These are phyloP conservation scores for Aeschynomene evenia DNA, from an alignment of 306 rosid species.

Conservation along the genomic window DNA sequence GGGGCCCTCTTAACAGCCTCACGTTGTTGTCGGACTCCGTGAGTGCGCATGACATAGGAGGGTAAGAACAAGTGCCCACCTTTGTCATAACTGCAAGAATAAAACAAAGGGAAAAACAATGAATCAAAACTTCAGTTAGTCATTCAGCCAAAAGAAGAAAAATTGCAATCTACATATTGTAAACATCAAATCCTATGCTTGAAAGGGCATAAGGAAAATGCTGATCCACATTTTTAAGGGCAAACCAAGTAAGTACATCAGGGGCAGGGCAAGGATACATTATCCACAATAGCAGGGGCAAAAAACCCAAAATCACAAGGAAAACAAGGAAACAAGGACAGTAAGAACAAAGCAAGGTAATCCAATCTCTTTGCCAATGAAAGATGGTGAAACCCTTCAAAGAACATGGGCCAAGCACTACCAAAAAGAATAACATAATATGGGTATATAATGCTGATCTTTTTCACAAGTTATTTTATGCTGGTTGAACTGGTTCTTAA, in stretches of 20 bases:
- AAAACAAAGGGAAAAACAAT: slow-evolving; percentile 21
- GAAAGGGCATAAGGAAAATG: slow-evolving; percentile 12
- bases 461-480: background rate
- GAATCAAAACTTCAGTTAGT: background rate
- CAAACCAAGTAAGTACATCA: background rate
- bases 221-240: background rate
- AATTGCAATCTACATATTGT: background rate
- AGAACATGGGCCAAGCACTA: background rate
- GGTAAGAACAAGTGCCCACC: slow-evolving; percentile 92
- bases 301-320: background rate
- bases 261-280: background rate
- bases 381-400: slow-evolving; percentile 5
- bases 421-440: slow-evolving; percentile 17
- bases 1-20: slow-evolving; percentile 79
- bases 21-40: slow-evolving; percentile 90
- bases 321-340: background rate
- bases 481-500: background rate
- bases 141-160: slow-evolving; percentile 20
- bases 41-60: slow-evolving; percentile 89
- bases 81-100: slow-evolving; percentile 73
- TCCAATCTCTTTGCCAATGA: slow-evolving; percentile 5
- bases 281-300: background rate
- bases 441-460: background rate
- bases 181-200: slow-evolving; percentile 7
- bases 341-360: background rate